These are phyloP conservation scores for Quercus tomentella DNA, from an alignment of 331 rosid species.

Conservation along the genomic window DNA sequence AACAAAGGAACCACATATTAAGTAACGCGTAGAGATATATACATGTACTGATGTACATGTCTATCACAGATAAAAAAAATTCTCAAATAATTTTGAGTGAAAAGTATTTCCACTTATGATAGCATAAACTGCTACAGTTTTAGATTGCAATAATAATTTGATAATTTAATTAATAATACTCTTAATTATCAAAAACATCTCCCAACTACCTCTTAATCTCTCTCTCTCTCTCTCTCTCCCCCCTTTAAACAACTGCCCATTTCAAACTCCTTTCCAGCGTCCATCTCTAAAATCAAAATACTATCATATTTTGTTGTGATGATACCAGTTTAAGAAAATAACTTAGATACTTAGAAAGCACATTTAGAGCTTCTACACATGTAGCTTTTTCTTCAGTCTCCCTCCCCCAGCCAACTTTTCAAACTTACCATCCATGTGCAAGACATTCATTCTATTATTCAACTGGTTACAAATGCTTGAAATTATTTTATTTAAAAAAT, in stretches of 20 bases:
- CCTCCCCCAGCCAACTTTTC: neutral
- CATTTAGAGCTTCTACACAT: neutral
- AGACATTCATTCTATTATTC: neutral
- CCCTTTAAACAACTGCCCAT: no score
- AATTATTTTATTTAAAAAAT: neutral
- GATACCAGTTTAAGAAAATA: neutral
- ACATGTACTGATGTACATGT: neutral
- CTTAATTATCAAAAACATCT: neutral
- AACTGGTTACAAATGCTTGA: neutral
- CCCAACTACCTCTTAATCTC: neutral
- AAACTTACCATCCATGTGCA: neutral
- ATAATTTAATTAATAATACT: neutral
- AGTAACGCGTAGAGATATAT: neutral
- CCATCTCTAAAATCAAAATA: no score
- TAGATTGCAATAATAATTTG: neutral
- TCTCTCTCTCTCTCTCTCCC: no score
- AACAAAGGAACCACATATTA: neutral
- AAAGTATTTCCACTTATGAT: neutral
- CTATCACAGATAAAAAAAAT: neutral
- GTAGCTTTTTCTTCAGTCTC: neutral
- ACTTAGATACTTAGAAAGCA: neutral
- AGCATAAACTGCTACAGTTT: neutral
- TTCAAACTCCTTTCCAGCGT: no score
- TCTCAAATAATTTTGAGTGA: neutral
- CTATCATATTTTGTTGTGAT: neutral